phyloP scores from a whole-genome alignment of 352 stramenopile genomes.

The Phytophthora pini region DNA sequence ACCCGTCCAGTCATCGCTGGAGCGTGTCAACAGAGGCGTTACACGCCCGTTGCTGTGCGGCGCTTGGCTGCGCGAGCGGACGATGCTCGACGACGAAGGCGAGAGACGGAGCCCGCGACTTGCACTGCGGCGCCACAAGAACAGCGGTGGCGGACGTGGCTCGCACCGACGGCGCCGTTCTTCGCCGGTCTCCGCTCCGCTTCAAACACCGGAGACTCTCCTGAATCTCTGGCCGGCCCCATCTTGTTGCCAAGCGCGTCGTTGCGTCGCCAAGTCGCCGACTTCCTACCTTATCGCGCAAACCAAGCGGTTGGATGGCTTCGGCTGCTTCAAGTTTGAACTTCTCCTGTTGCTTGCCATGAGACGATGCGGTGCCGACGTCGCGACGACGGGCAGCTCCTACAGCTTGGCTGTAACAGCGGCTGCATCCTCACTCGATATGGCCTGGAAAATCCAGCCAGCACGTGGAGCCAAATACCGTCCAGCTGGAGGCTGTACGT shows the following conservation, averaged over 20 bases:
- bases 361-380: slow-evolving; percentile 21
- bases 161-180: slow-evolving; percentile 11
- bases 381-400: background rate
- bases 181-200: slow-evolving; percentile 5
- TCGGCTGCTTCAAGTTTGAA: slow-evolving; percentile 23
- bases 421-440: background rate
- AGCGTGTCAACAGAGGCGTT: slow-evolving; percentile 17
- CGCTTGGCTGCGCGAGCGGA: slow-evolving; percentile 8
- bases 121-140: slow-evolving; percentile 24
- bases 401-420: background rate
- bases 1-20: slow-evolving; percentile 2
- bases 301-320: slow-evolving; percentile 25
- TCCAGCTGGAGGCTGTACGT: slow-evolving; percentile 8
- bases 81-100: slow-evolving; percentile 13
- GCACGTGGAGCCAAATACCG: slow-evolving; percentile 5
- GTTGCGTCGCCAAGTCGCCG: slow-evolving; percentile 7
- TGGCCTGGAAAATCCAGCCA: slow-evolving; percentile 24
- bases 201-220: slow-evolving; percentile 14
- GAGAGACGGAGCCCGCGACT: slow-evolving; percentile 29
- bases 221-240: slow-evolving; percentile 21
- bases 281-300: slow-evolving; percentile 15
- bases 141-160: slow-evolving; percentile 16
- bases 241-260: slow-evolving; percentile 23
- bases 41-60: background rate
- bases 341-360: slow-evolving; percentile 12